phyloP scores from a whole-genome alignment of 257 asterid genomes.

The Nicotiana benthamiana region DNA sequence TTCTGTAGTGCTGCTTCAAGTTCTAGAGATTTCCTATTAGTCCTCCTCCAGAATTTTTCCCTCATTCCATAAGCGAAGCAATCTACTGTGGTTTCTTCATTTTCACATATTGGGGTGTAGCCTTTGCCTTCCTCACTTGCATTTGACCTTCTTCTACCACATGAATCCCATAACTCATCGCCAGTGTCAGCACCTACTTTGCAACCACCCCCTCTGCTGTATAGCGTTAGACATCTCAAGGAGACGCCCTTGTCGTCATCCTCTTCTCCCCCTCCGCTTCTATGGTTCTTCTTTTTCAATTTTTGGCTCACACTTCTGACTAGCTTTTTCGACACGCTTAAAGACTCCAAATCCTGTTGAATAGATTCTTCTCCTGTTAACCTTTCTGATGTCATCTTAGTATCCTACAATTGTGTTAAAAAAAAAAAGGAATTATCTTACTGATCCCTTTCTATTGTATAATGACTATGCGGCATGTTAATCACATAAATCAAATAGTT shows the following conservation, averaged over 20 bases:
- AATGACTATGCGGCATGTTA: background rate
- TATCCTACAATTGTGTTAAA: constrained; percentile 13
- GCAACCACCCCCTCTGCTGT: constrained; percentile 89
- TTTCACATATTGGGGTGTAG: constrained; percentile 33
- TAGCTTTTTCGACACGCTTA: constrained; percentile 59
- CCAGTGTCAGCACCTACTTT: constrained; percentile 82
- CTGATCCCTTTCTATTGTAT: background rate
- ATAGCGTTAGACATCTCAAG: constrained; percentile 65
- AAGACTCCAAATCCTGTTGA: constrained; percentile 44
- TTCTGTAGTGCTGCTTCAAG: constrained; percentile 25
- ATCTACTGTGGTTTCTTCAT: constrained; percentile 47
- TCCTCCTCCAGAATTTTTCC: constrained; percentile 60
- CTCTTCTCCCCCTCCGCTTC: constrained; percentile 44
- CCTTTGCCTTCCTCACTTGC: constrained; percentile 64
- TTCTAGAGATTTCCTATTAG: constrained; percentile 20
- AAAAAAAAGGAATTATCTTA: constrained; percentile 11
- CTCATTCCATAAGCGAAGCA: constrained; percentile 66
- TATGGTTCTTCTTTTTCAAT: constrained; percentile 50
- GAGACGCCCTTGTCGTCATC: constrained; percentile 50
- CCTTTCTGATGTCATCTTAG: constrained; percentile 36
- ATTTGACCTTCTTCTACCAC: constrained; percentile 57
- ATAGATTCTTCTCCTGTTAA: constrained; percentile 34
- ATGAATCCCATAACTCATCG: constrained; percentile 50
- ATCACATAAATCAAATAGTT: constrained; percentile 26
- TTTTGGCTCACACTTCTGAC: constrained; percentile 77